A percentile compares a stretch with the other conserved stretches of the same genome.
These are phyloP conservation scores for Oryza officinalis DNA, from an alignment of 176 grass and related monocot genomes.

Conservation along the genomic window DNA sequence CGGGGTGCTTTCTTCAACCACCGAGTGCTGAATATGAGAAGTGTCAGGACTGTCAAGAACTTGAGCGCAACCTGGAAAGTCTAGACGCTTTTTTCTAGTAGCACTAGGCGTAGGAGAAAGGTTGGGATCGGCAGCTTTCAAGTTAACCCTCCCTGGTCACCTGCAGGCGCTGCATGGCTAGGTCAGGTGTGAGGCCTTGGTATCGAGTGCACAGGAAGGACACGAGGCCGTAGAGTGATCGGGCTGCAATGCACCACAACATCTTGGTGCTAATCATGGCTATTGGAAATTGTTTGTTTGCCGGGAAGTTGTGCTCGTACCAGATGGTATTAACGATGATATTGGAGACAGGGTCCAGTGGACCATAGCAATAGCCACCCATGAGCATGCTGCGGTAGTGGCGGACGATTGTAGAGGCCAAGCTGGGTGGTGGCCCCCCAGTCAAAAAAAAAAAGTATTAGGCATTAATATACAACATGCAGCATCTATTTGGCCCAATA, in stretches of 20 bases:
- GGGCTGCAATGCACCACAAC: neutral
- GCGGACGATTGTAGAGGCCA: too few species aligned
- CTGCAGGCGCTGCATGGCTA: neutral
- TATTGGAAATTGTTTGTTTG: neutral
- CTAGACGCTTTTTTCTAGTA: too few species aligned
- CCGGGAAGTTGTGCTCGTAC: neutral
- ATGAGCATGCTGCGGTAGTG: neutral
- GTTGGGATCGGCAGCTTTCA: neutral
- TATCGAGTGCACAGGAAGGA: conserved; percentile 24
- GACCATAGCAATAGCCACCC: neutral
- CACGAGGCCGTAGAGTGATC: neutral
- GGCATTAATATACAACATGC: too few species aligned
- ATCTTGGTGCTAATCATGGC: neutral
- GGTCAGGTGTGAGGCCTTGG: neutral
- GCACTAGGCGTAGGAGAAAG: too few species aligned
- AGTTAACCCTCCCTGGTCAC: neutral
- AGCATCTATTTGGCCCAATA: too few species aligned
- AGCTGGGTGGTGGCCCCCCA: too few species aligned
- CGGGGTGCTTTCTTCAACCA: neutral
- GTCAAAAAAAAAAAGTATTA: too few species aligned
- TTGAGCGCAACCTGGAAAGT: too few species aligned
- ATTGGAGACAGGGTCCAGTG: too few species aligned
- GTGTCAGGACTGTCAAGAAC: too few species aligned
- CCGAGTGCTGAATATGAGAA: neutral
- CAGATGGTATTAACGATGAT: neutral